Base-by-base conservation (phyloP, 257 asterid genomes). In the Vinca minor region DNA sequence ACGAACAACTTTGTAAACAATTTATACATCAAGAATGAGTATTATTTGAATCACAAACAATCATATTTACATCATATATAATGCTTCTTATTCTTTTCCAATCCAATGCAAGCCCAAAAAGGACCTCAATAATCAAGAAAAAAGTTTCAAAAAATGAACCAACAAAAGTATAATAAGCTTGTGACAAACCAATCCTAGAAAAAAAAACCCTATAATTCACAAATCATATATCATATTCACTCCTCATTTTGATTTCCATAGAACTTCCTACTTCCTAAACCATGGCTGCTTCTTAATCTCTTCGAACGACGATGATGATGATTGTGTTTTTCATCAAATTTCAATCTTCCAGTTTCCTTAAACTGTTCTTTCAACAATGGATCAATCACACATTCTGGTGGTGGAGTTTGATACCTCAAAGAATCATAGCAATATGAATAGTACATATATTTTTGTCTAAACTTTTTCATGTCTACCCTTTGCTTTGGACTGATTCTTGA, bases 351-450 rank as follows among this genome's bases (percentile, higher is more conserved):
- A 0, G 87, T 85, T 23, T 82, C 85, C 71, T 86, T 88, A 55
- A 86, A 88, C 28, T 12, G 60, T 9, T 36, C 72, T 63, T 81
- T 71, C 28, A 73, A 81, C 52, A 18, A 45, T n/a, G 83, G 87
- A 65, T 91, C 93, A 15, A 85, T 41, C 11, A 74, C 89, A 49
- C 98, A 91, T 56, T 91, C 98, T 4, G 95, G 70, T 25, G 76
- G 88, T 18, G 95, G 81, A 46, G 71, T 55, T 0, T 83, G 63
- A 46, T 91, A 91, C 58, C 98, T 84, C 5, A 85, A 0, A 0
- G 66, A 72, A 53, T 91, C 96, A 2, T 88, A 82, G 38, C 98
- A 91, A 60, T 91, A 86, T 0, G 96, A 85, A 35, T 91, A 91
- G n/a, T 91, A 91, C 87, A 88, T 79, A 21, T 85, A 73, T 10